phyloP scores from a whole-genome alignment of 495 filamentous ascomycete genomes.

The Immersiella caudata region DNA sequence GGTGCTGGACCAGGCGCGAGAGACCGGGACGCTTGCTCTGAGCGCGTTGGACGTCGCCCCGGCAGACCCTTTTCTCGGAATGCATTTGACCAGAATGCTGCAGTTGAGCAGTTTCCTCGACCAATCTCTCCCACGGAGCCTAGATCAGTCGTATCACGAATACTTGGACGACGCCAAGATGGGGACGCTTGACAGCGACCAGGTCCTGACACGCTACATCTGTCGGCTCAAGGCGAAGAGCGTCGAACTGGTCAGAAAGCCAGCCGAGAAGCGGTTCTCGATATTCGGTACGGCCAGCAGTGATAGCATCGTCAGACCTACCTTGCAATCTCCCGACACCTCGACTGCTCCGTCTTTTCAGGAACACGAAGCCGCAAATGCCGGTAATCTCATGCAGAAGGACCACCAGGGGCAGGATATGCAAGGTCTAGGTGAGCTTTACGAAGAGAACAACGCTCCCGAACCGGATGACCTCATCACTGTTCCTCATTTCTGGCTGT shows the following conservation, averaged over 20 bases:
- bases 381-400: neutral
- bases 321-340: neutral
- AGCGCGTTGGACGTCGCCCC: neutral
- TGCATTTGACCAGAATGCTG: conserved; percentile 8
- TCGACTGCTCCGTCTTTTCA: neutral
- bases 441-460: neutral
- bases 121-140: conserved; percentile 16
- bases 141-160: conserved; percentile 20
- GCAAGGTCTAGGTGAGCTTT: neutral
- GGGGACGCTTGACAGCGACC: conserved; percentile 5
- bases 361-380: neutral
- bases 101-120: conserved; percentile 9
- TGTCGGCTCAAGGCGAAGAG: neutral
- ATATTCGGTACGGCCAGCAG: neutral
- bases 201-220: conserved; percentile 20
- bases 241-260: neutral
- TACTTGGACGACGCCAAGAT: conserved; percentile 13
- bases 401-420: neutral
- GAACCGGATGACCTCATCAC: conserved; percentile 20
- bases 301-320: neutral
- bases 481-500: conserved; percentile 23
- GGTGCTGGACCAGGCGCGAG: neutral
- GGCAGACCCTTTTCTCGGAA: neutral
- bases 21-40: neutral
- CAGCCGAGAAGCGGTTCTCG: neutral